These are phyloP conservation scores for Murraya koenigii DNA, from an alignment of 345 rosid species.

Conservation along the genomic window DNA sequence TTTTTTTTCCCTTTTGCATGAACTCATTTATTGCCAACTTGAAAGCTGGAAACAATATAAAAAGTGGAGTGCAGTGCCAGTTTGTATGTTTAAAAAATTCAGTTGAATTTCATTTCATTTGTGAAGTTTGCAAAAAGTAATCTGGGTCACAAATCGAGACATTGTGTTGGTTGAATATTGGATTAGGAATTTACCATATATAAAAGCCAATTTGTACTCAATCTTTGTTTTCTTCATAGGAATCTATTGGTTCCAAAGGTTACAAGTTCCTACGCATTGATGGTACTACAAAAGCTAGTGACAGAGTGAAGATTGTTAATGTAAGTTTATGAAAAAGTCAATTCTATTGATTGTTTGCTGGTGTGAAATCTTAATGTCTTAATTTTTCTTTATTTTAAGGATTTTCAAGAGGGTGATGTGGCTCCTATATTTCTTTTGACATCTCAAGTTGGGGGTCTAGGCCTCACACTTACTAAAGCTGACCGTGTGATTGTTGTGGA, in stretches of 20 bases:
- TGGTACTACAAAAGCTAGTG: slow-evolving; percentile 86
- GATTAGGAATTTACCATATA: slow-evolving; percentile 1
- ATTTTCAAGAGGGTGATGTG: slow-evolving; percentile 72
- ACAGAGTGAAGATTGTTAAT: slow-evolving; percentile 78
- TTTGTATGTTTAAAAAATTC: neutral
- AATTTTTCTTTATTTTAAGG: slow-evolving; percentile 43
- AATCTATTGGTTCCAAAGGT: slow-evolving; percentile 58
- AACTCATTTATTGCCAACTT: neutral
- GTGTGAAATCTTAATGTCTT: neutral
- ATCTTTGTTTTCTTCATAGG: slow-evolving; percentile 41
- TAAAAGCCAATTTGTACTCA: slow-evolving; percentile 4
- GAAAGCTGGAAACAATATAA: neutral
- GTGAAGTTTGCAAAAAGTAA: neutral
- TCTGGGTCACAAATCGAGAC: neutral
- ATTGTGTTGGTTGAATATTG: neutral
- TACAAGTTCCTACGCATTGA: slow-evolving; percentile 82
- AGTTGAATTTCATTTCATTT: neutral
- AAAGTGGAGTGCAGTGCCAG: neutral
- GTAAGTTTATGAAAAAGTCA: slow-evolving; percentile 36
- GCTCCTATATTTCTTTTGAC: slow-evolving; percentile 94
- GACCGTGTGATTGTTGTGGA: slow-evolving; percentile 98
- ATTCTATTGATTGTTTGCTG: neutral
- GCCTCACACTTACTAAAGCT: slow-evolving; percentile 95
- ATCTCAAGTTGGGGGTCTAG: slow-evolving; percentile 98
- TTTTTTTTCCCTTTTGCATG: neutral